Base-by-base conservation (phyloP, 805 yeast species). In the Soucietia sequanensis region DNA sequence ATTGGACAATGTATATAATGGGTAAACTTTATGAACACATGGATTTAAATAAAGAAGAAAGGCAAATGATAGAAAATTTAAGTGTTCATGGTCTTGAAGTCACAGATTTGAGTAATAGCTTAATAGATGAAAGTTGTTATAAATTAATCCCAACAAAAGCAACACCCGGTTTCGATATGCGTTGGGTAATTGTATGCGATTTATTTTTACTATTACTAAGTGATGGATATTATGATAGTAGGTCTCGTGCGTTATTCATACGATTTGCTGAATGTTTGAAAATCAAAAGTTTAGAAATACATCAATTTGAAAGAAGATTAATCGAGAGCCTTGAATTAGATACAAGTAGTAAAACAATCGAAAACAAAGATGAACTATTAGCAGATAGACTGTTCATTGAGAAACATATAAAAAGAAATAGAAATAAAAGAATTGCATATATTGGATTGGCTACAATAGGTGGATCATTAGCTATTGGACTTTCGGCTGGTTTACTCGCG, bases 391-490 rank as follows among this genome's bases (percentile, higher is more conserved):
- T 77, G 39, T 78, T 86, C 37, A 70, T 93, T 52, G 80, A 80
- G 28, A 73, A 72, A 22, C 81, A 95, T 48, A 70, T 85, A n/a
- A 83, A 79, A 51, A 75, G 68, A 44, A 77, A 80, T 33, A 74
- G 72, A 44, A 77, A 75, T 43, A 81, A 73, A 52, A 81, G 90
- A 52, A 65, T 87, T 56, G 82, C 88, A 34, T 89, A 86, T 51
- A 85, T 93, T 42, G 99, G 98, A 1, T 64, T 93, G 31, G 99
- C 99, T 0, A 93, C 98, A 6, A 72, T 90, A 11, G 98, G 98
- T 19, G 99, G 99, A 2, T 90, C 96, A 1, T 66, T 93, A 15
- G 95, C 93, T 2, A 76, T 93, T 39, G 99, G 99, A 2, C 67
- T 93, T 13, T 87, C 96, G 41, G 98, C 96, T 6, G 99, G 99